Percentiles rank a stretch among this genome's conserved stretches.
Evolutionary conservation across 805 yeast species (phyloP).

Genomic region (Cyberlindnera galapagoensis): DNA sequence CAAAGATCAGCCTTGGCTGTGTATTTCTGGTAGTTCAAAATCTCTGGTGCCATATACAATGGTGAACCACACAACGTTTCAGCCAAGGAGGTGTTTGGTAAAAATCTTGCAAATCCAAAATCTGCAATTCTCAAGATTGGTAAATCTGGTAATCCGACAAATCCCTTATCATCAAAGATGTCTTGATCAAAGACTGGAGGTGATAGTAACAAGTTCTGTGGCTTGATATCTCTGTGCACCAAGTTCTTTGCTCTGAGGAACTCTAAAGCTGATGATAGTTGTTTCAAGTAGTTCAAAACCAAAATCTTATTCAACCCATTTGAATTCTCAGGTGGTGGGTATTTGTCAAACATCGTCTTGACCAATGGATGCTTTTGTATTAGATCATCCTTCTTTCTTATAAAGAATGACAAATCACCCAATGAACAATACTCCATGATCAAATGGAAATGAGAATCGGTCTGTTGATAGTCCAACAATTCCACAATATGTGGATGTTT

Average conservation of each 20-base stretch:
- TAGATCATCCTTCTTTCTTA: slow-evolving; percentile 67
- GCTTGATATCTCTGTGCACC: slow-evolving; percentile 93
- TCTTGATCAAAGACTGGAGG: slow-evolving; percentile 69
- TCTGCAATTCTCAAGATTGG: slow-evolving; percentile 94
- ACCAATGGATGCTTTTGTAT: slow-evolving; percentile 72
- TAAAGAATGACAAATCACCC: slow-evolving; percentile 88
- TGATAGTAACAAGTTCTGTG: slow-evolving; percentile 76
- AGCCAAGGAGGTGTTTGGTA: slow-evolving; percentile 91
- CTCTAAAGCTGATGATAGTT: slow-evolving; percentile 74
- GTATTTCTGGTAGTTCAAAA: slow-evolving; percentile 86
- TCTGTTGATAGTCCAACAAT: slow-evolving; percentile 74
- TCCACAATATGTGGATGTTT: slow-evolving; percentile 92
- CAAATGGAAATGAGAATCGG: slow-evolving; percentile 72
- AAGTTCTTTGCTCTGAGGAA: slow-evolving; percentile 78
- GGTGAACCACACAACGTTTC: slow-evolving; percentile 98
- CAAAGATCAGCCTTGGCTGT: slow-evolving; percentile 96
- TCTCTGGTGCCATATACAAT: slow-evolving; percentile 98
- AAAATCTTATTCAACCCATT: slow-evolving; percentile 77
- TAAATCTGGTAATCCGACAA: slow-evolving; percentile 77
- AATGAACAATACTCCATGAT: slow-evolving; percentile 96
- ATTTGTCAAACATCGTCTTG: slow-evolving; percentile 66
- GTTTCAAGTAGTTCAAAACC: slow-evolving; percentile 80
- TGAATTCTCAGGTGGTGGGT: slow-evolving; percentile 73
- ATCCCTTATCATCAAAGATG: slow-evolving; percentile 46
- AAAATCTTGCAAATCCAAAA: slow-evolving; percentile 93